Evolutionary conservation across 106 monocot species (phyloP), one percentile per base, ranked within the genome.

Genomic region (Amphibolis antarctica): DNA sequence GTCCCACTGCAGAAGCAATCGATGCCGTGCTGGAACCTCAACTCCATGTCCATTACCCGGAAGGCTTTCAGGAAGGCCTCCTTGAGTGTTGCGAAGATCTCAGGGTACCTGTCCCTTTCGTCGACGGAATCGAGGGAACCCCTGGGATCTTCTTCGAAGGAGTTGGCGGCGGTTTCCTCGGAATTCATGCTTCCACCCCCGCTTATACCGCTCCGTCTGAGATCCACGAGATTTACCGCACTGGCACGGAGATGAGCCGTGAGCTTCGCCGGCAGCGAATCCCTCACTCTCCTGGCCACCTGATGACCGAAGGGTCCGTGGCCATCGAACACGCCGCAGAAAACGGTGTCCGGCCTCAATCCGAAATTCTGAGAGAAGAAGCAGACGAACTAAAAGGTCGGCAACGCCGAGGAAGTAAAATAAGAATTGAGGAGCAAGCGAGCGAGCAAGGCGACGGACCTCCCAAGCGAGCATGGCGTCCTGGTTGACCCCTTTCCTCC

Each of bases 251-350:
- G 74, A 22, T 74, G 70, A 44, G 80, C 46, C 55, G 60, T 74
- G 31, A 88, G 64, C 61, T 76, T 81, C 22, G 71, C 23, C 21
- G 88, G 83, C n/a, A 83, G 83, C 29, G 66, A 73, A 78, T 89
- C 89, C 70, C 89, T 77, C 49, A 89, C 89, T 72, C 58, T 85
- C 64, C 69, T 82, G 31, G 89, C 79, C 28, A 89, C 89, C 77
- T 82, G 57, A 77, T 89, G 89, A n/a, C 89, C 89, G 60, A 59
- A 72, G 53, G 89, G 89, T 26, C 89, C 89, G 68, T 89, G 89
- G 18, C 89, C 89, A 78, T 89, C 89, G 70, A 89, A 89, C 24
- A 89, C 79, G 17, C 89, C 89, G 73, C 89, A 89, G 22, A 89
- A 89, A 30, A 79, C 63, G 12, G 79, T 77, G 58, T 78, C 85